A percentile compares a stretch with the other conserved stretches of the same genome.
Evolutionary conservation across 495 filamentous ascomycete genomes (phyloP).

Genomic region (Penicillium flavigenum): DNA sequence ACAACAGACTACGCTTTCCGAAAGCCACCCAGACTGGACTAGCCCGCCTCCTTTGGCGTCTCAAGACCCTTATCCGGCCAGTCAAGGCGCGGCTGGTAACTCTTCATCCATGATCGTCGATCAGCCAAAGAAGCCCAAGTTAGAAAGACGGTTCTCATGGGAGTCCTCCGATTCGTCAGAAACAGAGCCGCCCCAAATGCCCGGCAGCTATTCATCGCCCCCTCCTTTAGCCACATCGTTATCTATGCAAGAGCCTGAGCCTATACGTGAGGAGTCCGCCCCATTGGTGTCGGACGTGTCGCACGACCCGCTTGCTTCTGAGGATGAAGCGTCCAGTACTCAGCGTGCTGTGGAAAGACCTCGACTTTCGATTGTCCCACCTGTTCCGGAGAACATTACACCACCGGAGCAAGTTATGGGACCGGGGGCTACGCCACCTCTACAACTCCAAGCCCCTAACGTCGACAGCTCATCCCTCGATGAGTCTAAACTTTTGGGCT

Average conservation of each 20-base stretch:
- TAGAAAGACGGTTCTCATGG: constrained; percentile 45
- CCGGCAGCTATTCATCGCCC: constrained; percentile 11
- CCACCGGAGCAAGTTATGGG: constrained; percentile 25
- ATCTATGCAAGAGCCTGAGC: constrained; percentile 17
- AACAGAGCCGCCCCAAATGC: constrained; percentile 17
- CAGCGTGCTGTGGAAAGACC: constrained; percentile 19
- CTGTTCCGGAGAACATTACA: constrained; percentile 17
- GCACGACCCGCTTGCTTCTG: constrained; percentile 21
- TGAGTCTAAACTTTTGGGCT: constrained; percentile 51
- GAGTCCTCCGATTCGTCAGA: constrained; percentile 33
- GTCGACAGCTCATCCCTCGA: constrained; percentile 17
- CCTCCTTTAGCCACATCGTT: constrained; percentile 12
- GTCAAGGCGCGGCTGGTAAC: constrained; percentile 11
- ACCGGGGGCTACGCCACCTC: constrained; percentile 5
- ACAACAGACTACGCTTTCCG: constrained; percentile 35
- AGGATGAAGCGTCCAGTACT: constrained; percentile 17
- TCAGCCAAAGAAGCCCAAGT: constrained; percentile 23
- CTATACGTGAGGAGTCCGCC: constrained; percentile 12
- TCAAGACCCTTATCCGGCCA: constrained; percentile 22
- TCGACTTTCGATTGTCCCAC: constrained; percentile 29
- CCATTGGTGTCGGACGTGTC: constrained; percentile 15
- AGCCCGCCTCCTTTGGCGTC: constrained; percentile 16
- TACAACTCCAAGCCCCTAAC: constrained; percentile 1
- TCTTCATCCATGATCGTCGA: constrained; percentile 7
- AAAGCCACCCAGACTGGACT: constrained; percentile 20